Evolutionary conservation across 176 grass and related monocot species (phyloP), one percentile per base, ranked within the genome.

Genomic region (Triticum urartu): DNA sequence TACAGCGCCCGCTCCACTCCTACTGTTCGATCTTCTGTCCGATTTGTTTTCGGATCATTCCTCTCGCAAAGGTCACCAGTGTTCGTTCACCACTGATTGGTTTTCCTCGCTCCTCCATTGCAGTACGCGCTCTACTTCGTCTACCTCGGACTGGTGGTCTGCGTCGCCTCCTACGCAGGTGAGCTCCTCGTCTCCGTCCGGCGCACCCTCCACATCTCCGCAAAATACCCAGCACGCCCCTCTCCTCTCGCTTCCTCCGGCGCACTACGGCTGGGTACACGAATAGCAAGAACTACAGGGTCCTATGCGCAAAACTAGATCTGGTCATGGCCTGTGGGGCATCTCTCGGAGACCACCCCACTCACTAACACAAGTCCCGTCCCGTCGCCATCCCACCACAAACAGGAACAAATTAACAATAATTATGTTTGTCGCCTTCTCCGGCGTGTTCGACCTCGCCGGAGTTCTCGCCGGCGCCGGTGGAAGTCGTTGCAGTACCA

Each of bases 111-210:
- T 88, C 50, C 25, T 43, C 12, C 39, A 43, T 74, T 75, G 81
- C 92, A 99, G 97, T 94, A 96, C 20, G 97, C 97, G 5, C 89
- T 99, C 56, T 96, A 99, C 77, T 99, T 99, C 87, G 94, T 99
- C 78, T 99, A 99, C 87, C 97, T 99, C 28, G 97, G 97, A 48
- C 80, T 97, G 72, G 85, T 97, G 85, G 97, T 99, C 42, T 98
- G 93, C 85, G 56, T 75, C 72, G 95, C 93, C 72, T 99, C 94
- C 33, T 99, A 99, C 82, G 86, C 92, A 32, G 94, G 92, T 99
- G 87, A 90, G 68, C 67, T 74, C 72, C 47, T 71, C 65, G 75
- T 83, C 35, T 83, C 65, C 80, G 45, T 83, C 65, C 80, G 64
- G 6, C 45, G 14, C 2, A 6, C 40, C 33, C 14, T 13, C 34